Evolutionary conservation across 108 stramenopile genomes (phyloP), one percentile per base, ranked within the genome.

Genomic region (Fragilariopsis cylindrus): DNA sequence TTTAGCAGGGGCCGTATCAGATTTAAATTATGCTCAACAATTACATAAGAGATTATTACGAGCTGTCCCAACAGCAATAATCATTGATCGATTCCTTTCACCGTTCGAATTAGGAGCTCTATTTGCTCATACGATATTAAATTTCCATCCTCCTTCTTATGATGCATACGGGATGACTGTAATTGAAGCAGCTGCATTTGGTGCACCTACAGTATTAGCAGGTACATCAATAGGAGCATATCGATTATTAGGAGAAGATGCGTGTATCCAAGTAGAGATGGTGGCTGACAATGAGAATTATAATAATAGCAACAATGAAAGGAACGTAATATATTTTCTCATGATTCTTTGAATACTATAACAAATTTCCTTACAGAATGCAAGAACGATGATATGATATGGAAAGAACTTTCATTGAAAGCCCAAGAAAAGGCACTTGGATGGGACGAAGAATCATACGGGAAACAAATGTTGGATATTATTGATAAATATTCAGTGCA

Each of bases 141-240:
- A 87, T 74, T 62, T 87, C 76, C 87, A 87, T 65, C 87, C 87
- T 3, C 80, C 79, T 54, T 69, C 72, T 3, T 87, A 87, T 55
- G 87, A 87, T 74, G 84, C 87, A 7, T 87, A 80, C 65, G 87
- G 87, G 11, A 87, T 87, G 87, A 87, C 87, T 4, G 65, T 87
- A 47, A 69, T 87, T 7, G 87, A 87, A 76, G 81, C 87, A 9
- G 82, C 84, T 39, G 84, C 87, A 1, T 84, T 80, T 67, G 82
- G 80, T 19, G 84, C 66, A 15, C 84, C 84, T 30, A 74, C 84
- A 5, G 70, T 87, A 47, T 62, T 85, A 45, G 62, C 62, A 44
- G 62, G 62, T 5, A 9, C 62, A 45, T 63, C 62, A 4, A 43
- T 63, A 3, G 62, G 62, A 63, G 62, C 62, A 3, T 63, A 45